phyloP scores from a whole-genome alignment of 2,329 filamentous ascomycete genomes.

The Arthrobotrys musiformis region DNA sequence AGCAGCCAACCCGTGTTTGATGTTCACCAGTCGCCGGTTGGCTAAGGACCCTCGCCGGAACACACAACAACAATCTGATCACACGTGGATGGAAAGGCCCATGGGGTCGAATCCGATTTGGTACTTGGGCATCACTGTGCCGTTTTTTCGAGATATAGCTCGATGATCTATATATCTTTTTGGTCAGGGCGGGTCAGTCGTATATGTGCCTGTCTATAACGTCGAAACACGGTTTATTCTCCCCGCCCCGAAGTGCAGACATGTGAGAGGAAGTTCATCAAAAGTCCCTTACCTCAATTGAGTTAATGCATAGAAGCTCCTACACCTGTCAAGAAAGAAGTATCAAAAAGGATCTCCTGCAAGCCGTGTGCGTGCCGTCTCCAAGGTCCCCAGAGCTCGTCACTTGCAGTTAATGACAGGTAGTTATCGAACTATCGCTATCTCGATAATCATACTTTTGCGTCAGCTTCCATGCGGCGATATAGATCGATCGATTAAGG shows the following conservation, averaged over 20 bases:
- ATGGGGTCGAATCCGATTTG: neutral
- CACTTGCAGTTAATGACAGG: neutral
- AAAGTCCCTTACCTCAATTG: neutral
- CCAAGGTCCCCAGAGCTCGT: neutral
- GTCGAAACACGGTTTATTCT: conserved; percentile 14
- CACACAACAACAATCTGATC: conserved; percentile 18
- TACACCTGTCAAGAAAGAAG: neutral
- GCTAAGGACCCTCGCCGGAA: neutral
- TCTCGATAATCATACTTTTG: neutral
- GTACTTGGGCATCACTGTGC: neutral
- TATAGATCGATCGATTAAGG: neutral
- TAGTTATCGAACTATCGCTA: conserved; percentile 7
- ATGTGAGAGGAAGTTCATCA: neutral
- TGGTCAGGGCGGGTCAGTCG: neutral
- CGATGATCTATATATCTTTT: neutral
- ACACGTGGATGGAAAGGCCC: conserved; percentile 4
- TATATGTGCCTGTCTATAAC: neutral
- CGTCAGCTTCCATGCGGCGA: neutral
- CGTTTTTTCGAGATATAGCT: neutral
- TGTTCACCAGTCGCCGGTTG: conserved; percentile 10
- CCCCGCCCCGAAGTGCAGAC: neutral
- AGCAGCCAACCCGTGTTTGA: conserved; percentile 27
- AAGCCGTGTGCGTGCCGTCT: neutral
- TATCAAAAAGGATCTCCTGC: neutral
- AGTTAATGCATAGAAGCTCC: neutral